phyloP scores from a whole-genome alignment of 2,329 filamentous ascomycete species.

The Diaporthe citriasiana region DNA sequence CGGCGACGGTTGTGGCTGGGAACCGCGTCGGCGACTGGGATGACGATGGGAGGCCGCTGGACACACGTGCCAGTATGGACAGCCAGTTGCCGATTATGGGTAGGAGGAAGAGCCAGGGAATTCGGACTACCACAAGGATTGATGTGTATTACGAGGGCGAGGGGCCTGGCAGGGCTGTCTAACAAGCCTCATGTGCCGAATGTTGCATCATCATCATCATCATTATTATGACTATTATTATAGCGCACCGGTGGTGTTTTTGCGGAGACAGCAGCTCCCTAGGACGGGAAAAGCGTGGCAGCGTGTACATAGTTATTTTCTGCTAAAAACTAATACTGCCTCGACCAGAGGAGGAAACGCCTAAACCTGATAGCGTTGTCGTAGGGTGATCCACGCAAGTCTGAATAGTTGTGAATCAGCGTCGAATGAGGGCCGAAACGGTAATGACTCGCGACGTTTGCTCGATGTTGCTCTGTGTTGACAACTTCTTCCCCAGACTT shows the following conservation, averaged over 20 bases:
- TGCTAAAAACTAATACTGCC: not conserved
- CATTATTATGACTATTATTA: no score
- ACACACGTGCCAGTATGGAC: not conserved
- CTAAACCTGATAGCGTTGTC: not conserved
- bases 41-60: not conserved
- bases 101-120: not conserved
- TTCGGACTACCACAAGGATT: constrained; percentile 26
- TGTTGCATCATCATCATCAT: no score
- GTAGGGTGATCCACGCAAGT: not conserved
- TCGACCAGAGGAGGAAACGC: no score
- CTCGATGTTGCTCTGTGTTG: not conserved
- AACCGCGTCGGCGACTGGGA: not conserved
- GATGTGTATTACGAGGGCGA: constrained; percentile 8
- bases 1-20: constrained; percentile 1
- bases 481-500: not conserved
- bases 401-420: not conserved
- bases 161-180: not conserved
- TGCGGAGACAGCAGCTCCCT: not conserved
- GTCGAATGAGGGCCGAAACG: not conserved
- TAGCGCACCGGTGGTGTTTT: not conserved
- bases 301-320: not conserved
- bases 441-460: no score
- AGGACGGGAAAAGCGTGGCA: not conserved
- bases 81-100: constrained; percentile 31
- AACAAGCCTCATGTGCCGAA: not conserved